Percentiles rank a stretch among this genome's conserved stretches.
Conservation (phyloP, 2,329 filamentous ascomycete species). For the Chaetothyriales sp. region DNA sequence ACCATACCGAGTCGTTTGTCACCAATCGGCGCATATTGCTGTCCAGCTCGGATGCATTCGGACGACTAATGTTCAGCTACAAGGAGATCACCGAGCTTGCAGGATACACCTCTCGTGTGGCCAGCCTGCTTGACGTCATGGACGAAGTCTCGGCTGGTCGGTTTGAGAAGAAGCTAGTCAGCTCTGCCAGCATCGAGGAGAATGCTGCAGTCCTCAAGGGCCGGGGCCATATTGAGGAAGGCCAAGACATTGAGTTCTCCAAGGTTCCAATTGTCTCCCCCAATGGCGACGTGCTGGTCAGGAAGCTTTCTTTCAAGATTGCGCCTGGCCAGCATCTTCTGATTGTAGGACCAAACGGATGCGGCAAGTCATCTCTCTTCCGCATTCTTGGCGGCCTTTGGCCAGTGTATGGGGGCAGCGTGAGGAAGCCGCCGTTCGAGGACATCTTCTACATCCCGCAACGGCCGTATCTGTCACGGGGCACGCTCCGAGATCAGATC, state of each 20-base stretch:
- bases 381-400: slow-evolving; percentile 90
- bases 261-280: slow-evolving; percentile 93
- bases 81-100: slow-evolving; percentile 94
- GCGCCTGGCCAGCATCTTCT: slow-evolving; percentile 78
- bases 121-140: slow-evolving; percentile 83
- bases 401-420: slow-evolving; percentile 92
- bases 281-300: slow-evolving; percentile 84
- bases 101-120: slow-evolving; percentile 85
- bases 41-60: slow-evolving; percentile 88
- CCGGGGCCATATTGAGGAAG: slow-evolving; percentile 69
- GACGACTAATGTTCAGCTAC: slow-evolving; percentile 93
- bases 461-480: slow-evolving; percentile 80
- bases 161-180: slow-evolving; percentile 94
- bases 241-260: slow-evolving; percentile 68
- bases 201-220: slow-evolving; percentile 73
- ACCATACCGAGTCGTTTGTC: slow-evolving; percentile 60
- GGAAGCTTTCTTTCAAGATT: slow-evolving; percentile 74
- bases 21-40: slow-evolving; percentile 87
- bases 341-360: slow-evolving; percentile 92
- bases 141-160: slow-evolving; percentile 78
- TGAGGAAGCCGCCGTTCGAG: slow-evolving; percentile 78
- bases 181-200: slow-evolving; percentile 65
- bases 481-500: slow-evolving; percentile 88
- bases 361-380: slow-evolving; percentile 92
- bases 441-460: slow-evolving; percentile 98